Conservation (phyloP, 345 rosid genomes). For the Rhodomyrtus tomentosa region DNA sequence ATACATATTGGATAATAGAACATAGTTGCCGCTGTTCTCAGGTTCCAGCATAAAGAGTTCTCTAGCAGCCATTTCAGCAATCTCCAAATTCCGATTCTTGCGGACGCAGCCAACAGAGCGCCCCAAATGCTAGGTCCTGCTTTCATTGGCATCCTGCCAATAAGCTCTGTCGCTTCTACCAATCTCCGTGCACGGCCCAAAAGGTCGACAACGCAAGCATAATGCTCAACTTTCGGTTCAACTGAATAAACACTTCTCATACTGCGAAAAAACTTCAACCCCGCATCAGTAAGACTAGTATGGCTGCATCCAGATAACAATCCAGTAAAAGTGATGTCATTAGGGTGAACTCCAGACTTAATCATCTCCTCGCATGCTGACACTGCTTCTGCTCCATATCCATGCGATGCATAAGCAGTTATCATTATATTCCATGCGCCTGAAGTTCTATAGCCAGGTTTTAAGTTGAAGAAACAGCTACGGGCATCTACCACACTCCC, state of each 20-base stretch:
- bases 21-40: constrained; percentile 42
- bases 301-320: constrained; percentile 54
- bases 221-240: constrained; percentile 36
- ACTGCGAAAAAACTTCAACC: constrained; percentile 24
- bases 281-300: constrained; percentile 29
- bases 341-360: constrained; percentile 20
- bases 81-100: constrained; percentile 21
- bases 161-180: constrained; percentile 27
- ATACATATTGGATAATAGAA: constrained; percentile 46
- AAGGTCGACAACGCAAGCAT: constrained; percentile 48
- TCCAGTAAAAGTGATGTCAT: constrained; percentile 38
- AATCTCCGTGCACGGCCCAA: constrained; percentile 48
- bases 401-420: constrained; percentile 36
- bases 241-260: constrained; percentile 26
- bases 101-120: constrained; percentile 42
- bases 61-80: constrained; percentile 25
- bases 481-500: constrained; percentile 26
- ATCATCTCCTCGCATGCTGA: constrained; percentile 30
- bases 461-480: constrained; percentile 8
- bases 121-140: constrained; percentile 49
- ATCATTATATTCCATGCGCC: constrained; percentile 49
- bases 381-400: constrained; percentile 16
- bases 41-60: constrained; percentile 49
- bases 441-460: constrained; percentile 1
- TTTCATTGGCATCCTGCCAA: constrained; percentile 41